Evolutionary conservation across 768 basidiomycete genomes (phyloP), one percentile per base, ranked within the genome.

Genomic region (Myochromella boudieri): DNA sequence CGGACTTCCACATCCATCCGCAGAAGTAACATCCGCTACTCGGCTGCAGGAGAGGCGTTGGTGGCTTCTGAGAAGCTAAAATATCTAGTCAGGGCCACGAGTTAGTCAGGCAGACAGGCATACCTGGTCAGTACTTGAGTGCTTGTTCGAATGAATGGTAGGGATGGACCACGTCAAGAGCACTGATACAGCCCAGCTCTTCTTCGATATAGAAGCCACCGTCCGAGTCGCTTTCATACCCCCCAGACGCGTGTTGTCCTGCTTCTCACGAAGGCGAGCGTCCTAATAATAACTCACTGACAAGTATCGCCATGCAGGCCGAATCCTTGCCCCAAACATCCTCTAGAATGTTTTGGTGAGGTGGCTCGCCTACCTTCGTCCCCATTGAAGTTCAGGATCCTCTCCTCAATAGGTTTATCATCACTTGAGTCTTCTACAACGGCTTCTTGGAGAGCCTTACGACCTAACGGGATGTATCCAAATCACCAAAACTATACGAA

Each of bases 301-400:
- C 91, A 26, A 95, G 77, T 75, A 91, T 70, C 63, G 93, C 91
- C 34, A 92, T 74, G 61, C 92, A 95, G 6, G 86, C 88, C 6
- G 90, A 91, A 56, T 92, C 89, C 48, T 89, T 85, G 58, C 94
- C 91, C 84, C 87, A 92, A 12, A 93, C 89, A 63, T 95, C 92
- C 60, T 89, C 91, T 84, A 50, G 43, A 39, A 48, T 51, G 29
- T 42, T n/a, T 0, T 42, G 21, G 4, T 8, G 15, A 46, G 25
- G 21, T 44, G 37, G 36, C 41, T 4, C 28, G 55, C 69, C 48
- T 45, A 77, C 82, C 81, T 57, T 85, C 85, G 33, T 87, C 85
- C 46, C 82, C 85, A 37, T 78, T 81, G 58, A 87, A 61, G 55
- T 85, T 84, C 52, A 84, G 60, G 37, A 78, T 67, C 46, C 68